Percentiles rank a stretch among this genome's conserved stretches.
Evolutionary conservation across 2,329 filamentous ascomycete genomes (phyloP).

Genomic region (Paramyrothecium sp.): DNA sequence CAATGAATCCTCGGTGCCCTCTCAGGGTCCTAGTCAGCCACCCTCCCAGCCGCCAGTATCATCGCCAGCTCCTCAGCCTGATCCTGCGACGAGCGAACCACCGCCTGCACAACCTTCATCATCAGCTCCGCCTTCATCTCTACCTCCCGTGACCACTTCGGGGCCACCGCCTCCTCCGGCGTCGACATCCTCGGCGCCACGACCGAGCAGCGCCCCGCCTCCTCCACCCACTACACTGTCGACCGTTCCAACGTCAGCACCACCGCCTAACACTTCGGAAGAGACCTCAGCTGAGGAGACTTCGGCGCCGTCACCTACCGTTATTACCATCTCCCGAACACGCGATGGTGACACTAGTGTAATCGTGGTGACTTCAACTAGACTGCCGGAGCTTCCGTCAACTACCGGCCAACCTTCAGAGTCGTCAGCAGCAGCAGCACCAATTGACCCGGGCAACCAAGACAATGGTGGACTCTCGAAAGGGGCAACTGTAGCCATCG

Average conservation of each 20-base stretch:
- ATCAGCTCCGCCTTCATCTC: background rate
- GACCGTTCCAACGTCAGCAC: background rate
- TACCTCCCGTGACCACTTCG: slow-evolving; percentile 3
- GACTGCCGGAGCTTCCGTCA: slow-evolving; percentile 6
- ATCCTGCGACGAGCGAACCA: background rate
- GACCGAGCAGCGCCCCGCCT: slow-evolving; percentile 1
- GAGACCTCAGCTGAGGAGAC: too few relatives aligned
- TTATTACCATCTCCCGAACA: background rate
- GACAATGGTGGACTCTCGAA: slow-evolving; percentile 49
- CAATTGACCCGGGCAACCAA: slow-evolving; percentile 23
- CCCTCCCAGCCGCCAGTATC: background rate
- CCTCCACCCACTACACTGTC: slow-evolving; percentile 4
- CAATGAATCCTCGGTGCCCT: background rate
- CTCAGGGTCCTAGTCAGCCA: slow-evolving; percentile 8
- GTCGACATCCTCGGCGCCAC: slow-evolving; percentile 4
- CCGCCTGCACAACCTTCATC: background rate
- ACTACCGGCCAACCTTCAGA: slow-evolving; percentile 9
- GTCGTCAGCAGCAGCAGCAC: slow-evolving; percentile 23
- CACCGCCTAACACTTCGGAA: too few relatives aligned
- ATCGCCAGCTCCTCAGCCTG: background rate
- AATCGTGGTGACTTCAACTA: slow-evolving; percentile 23
- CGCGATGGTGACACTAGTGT: slow-evolving; percentile 17
- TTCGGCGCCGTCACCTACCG: background rate
- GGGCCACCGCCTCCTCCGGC: slow-evolving; percentile 4
- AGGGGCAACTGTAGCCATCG: slow-evolving; percentile 79